phyloP scores from a whole-genome alignment of 352 stramenopile species.

The Globisporangium middletonii region DNA sequence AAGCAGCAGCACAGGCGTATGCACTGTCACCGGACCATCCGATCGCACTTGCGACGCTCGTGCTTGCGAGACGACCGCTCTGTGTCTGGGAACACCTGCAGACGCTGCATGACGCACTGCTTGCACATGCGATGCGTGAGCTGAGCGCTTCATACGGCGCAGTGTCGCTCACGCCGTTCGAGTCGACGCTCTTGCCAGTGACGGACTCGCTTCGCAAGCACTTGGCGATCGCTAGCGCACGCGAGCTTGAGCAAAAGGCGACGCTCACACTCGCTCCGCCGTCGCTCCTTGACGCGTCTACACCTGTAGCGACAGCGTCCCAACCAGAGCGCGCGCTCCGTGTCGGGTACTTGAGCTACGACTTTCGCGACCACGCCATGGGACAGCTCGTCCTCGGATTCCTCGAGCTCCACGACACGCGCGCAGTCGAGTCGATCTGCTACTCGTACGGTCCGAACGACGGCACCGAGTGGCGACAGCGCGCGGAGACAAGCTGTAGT shows the following conservation, averaged over 20 bases:
- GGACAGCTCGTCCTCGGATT: conserved; percentile 85
- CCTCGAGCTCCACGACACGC: conserved; percentile 65
- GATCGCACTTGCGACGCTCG: conserved; percentile 39
- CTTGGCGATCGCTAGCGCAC: conserved; percentile 28
- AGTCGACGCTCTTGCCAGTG: conserved; percentile 55
- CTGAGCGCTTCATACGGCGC: conserved; percentile 4
- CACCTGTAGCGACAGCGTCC: not conserved
- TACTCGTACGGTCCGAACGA: conserved; percentile 86
- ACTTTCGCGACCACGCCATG: conserved; percentile 93
- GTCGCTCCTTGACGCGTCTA: not conserved
- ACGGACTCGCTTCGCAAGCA: conserved; percentile 40
- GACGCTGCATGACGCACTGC: conserved; percentile 35
- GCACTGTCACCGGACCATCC: conserved; percentile 18
- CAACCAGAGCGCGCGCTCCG: conserved; percentile 37
- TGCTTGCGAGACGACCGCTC: conserved; percentile 43
- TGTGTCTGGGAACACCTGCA: conserved; percentile 56
- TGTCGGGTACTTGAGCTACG: conserved; percentile 84
- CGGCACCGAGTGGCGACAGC: conserved; percentile 44
- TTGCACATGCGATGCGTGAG: conserved; percentile 19
- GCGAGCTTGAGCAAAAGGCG: conserved; percentile 27
- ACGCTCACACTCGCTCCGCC: conserved; percentile 27
- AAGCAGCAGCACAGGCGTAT: conserved; percentile 27
- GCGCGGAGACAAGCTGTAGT: conserved; percentile 42
- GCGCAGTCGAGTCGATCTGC: conserved; percentile 39
- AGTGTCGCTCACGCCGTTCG: conserved; percentile 52